Evolutionary conservation across 2,329 filamentous ascomycete species (phyloP).

Genomic region (Xylaria sp.): DNA sequence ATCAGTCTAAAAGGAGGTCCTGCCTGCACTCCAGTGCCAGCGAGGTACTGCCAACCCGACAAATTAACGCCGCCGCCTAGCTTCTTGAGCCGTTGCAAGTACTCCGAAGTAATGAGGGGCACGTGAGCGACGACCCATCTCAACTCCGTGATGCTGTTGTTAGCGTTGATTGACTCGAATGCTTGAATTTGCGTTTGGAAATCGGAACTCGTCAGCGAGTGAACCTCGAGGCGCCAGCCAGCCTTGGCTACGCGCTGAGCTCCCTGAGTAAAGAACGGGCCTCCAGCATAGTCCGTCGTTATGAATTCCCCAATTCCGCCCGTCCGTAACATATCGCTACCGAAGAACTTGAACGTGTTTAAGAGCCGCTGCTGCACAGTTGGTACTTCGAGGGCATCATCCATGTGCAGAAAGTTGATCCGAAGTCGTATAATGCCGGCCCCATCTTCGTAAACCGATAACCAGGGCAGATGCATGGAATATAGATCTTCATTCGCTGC

Average conservation of each 20-base stretch:
- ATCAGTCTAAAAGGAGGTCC: conserved; percentile 49
- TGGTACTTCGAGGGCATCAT: conserved; percentile 35
- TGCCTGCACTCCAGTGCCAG: conserved; percentile 40
- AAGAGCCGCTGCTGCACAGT: conserved; percentile 42
- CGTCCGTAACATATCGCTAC: conserved; percentile 46
- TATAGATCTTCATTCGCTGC: conserved; percentile 46
- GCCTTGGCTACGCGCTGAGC: conserved; percentile 41
- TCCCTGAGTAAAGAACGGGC: conserved; percentile 45
- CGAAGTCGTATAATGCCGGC: conserved; percentile 42
- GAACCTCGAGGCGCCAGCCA: conserved; percentile 48
- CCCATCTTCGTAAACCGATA: conserved; percentile 42
- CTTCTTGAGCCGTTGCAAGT: conserved; percentile 43
- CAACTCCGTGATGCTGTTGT: conserved; percentile 37
- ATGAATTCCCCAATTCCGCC: conserved; percentile 48
- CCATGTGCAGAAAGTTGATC: conserved; percentile 48
- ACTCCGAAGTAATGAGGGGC: conserved; percentile 45
- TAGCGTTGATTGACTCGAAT: conserved; percentile 42
- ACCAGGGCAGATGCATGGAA: conserved; percentile 45
- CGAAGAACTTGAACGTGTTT: conserved; percentile 47
- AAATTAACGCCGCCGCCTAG: conserved; percentile 48
- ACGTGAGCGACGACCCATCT: conserved; percentile 49
- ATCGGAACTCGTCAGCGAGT: conserved; percentile 44
- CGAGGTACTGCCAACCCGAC: conserved; percentile 46
- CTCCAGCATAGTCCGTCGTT: conserved; percentile 44
- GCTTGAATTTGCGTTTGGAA: conserved; percentile 44